Evolutionary conservation across 2,329 filamentous ascomycete species (phyloP).

Genomic region (Fusarium pilosicola): DNA sequence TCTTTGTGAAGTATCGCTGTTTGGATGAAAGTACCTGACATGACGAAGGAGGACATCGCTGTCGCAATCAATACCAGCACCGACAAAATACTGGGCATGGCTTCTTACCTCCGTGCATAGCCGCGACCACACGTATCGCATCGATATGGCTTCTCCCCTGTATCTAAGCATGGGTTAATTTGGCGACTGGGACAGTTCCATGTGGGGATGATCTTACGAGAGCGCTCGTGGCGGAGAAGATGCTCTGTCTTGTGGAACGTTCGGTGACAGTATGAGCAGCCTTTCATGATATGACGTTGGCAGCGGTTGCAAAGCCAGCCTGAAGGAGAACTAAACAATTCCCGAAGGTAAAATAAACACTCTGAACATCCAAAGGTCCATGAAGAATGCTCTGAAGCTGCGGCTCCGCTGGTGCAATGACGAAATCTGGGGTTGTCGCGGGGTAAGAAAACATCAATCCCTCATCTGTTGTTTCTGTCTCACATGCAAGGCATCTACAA

Average conservation of each 20-base stretch:
- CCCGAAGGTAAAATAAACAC: neutral
- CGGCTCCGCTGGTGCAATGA: neutral
- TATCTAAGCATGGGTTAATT: conserved; percentile 7
- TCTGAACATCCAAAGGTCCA: neutral
- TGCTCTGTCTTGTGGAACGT: conserved; percentile 4
- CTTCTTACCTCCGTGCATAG: neutral
- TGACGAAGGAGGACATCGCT: conserved; percentile 12
- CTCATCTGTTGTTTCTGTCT: neutral
- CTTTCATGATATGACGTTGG: neutral
- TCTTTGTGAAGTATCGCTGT: neutral
- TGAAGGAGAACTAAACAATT: neutral
- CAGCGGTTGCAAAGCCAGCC: no score
- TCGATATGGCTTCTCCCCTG: conserved; percentile 27
- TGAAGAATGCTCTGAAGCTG: neutral
- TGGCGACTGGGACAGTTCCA: neutral
- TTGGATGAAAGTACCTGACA: neutral
- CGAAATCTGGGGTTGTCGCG: neutral
- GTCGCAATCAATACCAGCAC: accelerated
- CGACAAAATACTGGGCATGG: accelerated
- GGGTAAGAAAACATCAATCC: neutral
- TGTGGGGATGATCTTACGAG: neutral
- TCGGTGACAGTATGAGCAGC: neutral
- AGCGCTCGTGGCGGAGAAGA: neutral
- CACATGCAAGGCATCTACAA: neutral
- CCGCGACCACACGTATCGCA: conserved; percentile 10